phyloP scores from a whole-genome alignment of 441 rosid genomes.

The Eruca vesicaria region DNA sequence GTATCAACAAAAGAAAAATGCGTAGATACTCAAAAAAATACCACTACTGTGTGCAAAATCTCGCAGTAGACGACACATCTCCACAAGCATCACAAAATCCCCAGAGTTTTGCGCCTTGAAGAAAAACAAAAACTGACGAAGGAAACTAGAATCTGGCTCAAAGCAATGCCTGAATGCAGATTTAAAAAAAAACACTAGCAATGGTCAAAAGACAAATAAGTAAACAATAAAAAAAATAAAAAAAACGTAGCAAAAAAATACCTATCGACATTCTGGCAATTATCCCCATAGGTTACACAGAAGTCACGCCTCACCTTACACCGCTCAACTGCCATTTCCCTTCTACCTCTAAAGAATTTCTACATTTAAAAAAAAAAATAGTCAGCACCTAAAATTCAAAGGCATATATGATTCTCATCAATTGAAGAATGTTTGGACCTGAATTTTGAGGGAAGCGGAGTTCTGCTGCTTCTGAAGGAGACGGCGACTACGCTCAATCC shows the following conservation, averaged over 20 bases:
- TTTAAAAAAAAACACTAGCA: background rate
- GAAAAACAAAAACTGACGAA: slow-evolving; percentile 71
- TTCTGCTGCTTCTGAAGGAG: slow-evolving; percentile 71
- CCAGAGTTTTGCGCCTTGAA: slow-evolving; percentile 53
- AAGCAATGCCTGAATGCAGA: slow-evolving; percentile 70
- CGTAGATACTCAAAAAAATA: slow-evolving; percentile 34
- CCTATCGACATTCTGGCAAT: slow-evolving; percentile 79
- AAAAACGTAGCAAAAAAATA: slow-evolving; percentile 17
- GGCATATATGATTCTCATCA: background rate
- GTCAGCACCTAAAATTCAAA: slow-evolving; percentile 35
- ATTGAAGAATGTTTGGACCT: slow-evolving; percentile 56
- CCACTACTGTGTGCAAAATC: slow-evolving; percentile 55
- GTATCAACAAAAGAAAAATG: slow-evolving; percentile 16
- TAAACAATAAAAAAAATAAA: background rate
- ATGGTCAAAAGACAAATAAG: slow-evolving; percentile 1
- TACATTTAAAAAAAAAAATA: slow-evolving; percentile 47
- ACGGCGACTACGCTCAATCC: slow-evolving; percentile 85
- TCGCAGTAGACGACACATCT: slow-evolving; percentile 64
- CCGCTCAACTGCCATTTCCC: slow-evolving; percentile 59
- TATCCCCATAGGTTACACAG: slow-evolving; percentile 55
- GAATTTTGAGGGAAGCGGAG: slow-evolving; percentile 74
- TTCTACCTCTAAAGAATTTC: slow-evolving; percentile 97
- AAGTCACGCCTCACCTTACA: slow-evolving; percentile 63
- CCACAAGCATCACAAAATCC: slow-evolving; percentile 65
- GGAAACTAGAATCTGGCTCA: slow-evolving; percentile 81